Base-by-base conservation (phyloP, 305 asterid genomes). In the Fraxinus velutina region DNA sequence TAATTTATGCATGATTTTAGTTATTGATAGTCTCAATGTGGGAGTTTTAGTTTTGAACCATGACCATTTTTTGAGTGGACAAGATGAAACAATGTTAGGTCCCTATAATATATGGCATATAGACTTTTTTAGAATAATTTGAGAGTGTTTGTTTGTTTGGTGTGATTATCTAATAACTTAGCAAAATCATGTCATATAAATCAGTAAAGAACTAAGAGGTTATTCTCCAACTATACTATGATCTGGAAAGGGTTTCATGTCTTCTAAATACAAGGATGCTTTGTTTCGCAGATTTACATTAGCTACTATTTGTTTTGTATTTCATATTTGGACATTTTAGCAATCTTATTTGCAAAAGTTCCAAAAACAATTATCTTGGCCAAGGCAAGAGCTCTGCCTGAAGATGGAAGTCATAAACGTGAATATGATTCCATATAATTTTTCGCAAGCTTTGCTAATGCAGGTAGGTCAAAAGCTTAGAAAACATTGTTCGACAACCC, bases 1-100 rank as follows among this genome's bases (percentile, higher is more conserved):
- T 62, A 57, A 76, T 74, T 86, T 83, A 76, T 55, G 24, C 76
- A 78, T 32, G 37, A 36, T 81, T 66, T 76, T 76, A 17, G 42
- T 47, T 81, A 50, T 68, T 74, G 57, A 17, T 62, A 29, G 27
- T 70, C 66, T 68, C 57, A 30, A 79, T 74, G 13, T 27, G 7
- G 24, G 60, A 34, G 52, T 81, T 73, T 66, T 19, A 9, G 34
- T 73, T 13, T 42, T 13, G 75, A 15, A 5, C 10, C 2, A 13
- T 15, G 2, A 32, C 37, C 75, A 22, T 64, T 64, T 70, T 70
- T 70, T 70, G 37, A 9, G 37, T 79, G 22, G 42, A 50, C 57
- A 44, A 44, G 82, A 37, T 84, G 70, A 77, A 19, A 47, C 79
- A 68, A 57, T 30, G 34, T 84, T 36, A 64, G 30, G 3, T 21